phyloP scores from a whole-genome alignment of 225 moss, liverwort and hornwort genomes.

The Bryoerythrophyllum caledonicum region DNA sequence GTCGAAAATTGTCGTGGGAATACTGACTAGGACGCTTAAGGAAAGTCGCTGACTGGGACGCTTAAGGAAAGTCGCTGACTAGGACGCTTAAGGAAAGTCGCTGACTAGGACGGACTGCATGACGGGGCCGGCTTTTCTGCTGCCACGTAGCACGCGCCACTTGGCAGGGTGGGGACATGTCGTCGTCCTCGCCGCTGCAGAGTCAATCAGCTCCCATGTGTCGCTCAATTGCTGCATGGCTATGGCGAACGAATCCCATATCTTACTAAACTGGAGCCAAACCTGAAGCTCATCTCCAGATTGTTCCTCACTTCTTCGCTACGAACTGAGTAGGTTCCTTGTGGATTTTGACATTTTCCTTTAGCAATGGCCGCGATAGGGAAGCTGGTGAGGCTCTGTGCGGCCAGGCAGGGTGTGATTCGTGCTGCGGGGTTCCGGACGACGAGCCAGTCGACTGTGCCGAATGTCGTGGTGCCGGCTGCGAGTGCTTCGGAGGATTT shows the following conservation, averaged over 20 bases:
- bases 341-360: background rate
- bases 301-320: too few relatives aligned
- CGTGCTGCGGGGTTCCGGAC: slow-evolving; percentile 26
- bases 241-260: background rate
- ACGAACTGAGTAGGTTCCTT: background rate
- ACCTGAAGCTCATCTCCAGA: background rate
- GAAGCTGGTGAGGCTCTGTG: slow-evolving; percentile 20
- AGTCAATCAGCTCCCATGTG: background rate
- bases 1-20: too few relatives aligned
- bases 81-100: too few relatives aligned
- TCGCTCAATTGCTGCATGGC: slow-evolving; percentile 27
- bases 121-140: background rate
- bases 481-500: slow-evolving; percentile 16
- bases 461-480: slow-evolving; percentile 4
- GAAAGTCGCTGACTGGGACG: too few relatives aligned
- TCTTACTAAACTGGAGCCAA: background rate
- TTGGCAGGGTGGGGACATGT: slow-evolving; percentile 3
- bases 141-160: slow-evolving; percentile 5
- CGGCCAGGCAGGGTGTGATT: background rate
- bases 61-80: too few relatives aligned
- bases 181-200: background rate
- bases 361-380: slow-evolving; percentile 29
- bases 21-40: too few relatives aligned
- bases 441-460: slow-evolving; percentile 1
- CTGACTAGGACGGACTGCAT: background rate